These are phyloP conservation scores for Debaryomycetaceae sp. DNA, from an alignment of 1,139 yeast genomes.

Conservation along the genomic window DNA sequence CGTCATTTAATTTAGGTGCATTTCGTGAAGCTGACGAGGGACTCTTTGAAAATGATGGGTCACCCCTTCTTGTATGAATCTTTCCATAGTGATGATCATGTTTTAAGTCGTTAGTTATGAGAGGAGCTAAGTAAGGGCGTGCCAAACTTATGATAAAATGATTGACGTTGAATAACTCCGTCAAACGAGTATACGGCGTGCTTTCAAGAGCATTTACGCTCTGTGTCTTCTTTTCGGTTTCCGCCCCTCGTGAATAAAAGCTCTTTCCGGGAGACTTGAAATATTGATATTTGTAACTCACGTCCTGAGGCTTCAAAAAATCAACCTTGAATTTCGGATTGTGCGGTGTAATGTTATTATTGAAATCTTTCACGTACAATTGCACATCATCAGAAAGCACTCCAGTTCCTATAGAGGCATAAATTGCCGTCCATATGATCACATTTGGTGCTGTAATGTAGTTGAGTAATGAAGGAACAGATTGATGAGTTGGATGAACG, in stretches of 20 bases:
- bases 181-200: constrained; percentile 80
- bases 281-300: constrained; percentile 41
- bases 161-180: constrained; percentile 91
- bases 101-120: constrained; percentile 76
- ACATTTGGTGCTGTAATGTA: constrained; percentile 95
- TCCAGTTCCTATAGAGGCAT: constrained; percentile 71
- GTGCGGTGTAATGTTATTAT: constrained; percentile 51
- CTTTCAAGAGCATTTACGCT: constrained; percentile 25
- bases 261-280: constrained; percentile 16
- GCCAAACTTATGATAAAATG: constrained; percentile 88
- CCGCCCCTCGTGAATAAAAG: not conserved
- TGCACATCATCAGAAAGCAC: constrained; percentile 58
- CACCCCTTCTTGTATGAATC: constrained; percentile 15
- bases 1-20: constrained; percentile 1
- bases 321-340: constrained; percentile 30
- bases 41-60: not conserved
- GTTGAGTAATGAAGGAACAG: constrained; percentile 74
- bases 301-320: constrained; percentile 47
- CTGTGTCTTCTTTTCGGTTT: constrained; percentile 5
- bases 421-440: constrained; percentile 80
- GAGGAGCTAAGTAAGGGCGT: constrained; percentile 88
- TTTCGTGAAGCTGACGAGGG: not conserved
- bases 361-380: constrained; percentile 66
- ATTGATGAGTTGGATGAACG: constrained; percentile 76
- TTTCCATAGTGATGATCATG: constrained; percentile 47